phyloP scores from a whole-genome alignment of 1,284 basidiomycete genomes.

The Naganishia sp. region DNA sequence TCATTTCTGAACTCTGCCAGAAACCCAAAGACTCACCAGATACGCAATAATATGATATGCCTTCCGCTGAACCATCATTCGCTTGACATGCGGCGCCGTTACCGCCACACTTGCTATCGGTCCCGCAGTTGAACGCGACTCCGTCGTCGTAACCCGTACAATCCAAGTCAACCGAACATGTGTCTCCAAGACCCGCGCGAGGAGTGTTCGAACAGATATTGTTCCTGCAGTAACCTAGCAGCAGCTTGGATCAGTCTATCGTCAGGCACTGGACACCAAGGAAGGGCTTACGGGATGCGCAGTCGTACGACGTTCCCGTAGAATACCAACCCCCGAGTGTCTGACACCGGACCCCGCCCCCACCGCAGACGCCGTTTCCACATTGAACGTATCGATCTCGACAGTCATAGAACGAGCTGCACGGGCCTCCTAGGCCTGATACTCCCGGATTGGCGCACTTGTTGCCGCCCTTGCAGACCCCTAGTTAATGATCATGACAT shows the following conservation, averaged over 20 bases:
- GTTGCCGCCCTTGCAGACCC: not conserved
- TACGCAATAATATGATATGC: not conserved
- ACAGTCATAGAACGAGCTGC: conserved; percentile 8
- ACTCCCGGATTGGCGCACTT: not conserved
- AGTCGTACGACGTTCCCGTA: conserved; percentile 6
- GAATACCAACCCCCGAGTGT: not conserved
- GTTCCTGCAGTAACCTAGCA: conserved; percentile 3
- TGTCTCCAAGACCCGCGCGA: not conserved
- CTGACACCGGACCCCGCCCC: not conserved
- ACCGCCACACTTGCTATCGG: conserved; percentile 4
- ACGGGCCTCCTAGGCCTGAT: not conserved
- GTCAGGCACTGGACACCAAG: not conserved
- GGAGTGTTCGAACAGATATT: not conserved
- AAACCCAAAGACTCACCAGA: not conserved
- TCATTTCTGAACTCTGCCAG: too few relatives aligned
- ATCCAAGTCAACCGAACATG: not conserved
- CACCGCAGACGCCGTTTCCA: conserved; percentile 5
- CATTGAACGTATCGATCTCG: not conserved
- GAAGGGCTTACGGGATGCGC: conserved; percentile 2
- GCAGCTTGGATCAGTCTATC: not conserved
- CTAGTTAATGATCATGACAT: not conserved
- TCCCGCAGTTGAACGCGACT: not conserved
- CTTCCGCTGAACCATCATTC: conserved; percentile 2
- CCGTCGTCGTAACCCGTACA: not conserved
- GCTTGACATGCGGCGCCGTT: conserved; percentile 12